Base-by-base conservation (phyloP, 2,329 filamentous ascomycete species). In the Diaporthe sp. region DNA sequence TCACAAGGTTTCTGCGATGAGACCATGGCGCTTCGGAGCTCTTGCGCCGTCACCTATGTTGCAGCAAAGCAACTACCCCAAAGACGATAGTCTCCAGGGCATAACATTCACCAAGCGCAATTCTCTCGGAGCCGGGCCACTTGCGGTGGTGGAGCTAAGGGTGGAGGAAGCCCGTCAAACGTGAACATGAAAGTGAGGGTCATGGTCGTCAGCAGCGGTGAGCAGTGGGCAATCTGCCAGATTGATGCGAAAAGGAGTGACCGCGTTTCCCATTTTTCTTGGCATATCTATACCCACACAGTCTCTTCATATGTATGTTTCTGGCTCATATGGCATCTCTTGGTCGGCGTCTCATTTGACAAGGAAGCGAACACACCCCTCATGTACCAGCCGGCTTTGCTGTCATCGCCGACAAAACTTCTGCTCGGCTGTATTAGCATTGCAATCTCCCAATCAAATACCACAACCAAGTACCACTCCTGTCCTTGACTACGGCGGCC, bases 391-490 rank as follows among this genome's bases (percentile, higher is more conserved):
- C 30, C 42, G 22, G 47, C 32, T 7, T 68, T 53, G 22, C 7
- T 68, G 32, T 37, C 63, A 17, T 68, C 32, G 27, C 63, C 63
- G 63, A 44, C 44, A 66, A 53, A 68, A 53, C 32, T 51, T 68
- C 47, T 51, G n/a, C 63, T 39, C 32, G 32, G 32, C 47, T 53
- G 63, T 68, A 51, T 51, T 66, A 66, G 63, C 63, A 51, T 53
- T 68, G n/a, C 47, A 68, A 68, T 68, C 63, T 68, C 63, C 63
- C 63, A 39, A 53, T 53, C 47, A 27, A 63, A 63, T n/a, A n/a
- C n/a, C n/a, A n/a, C 59, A 32, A 63, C 32, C 39, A 32, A 68
- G 53, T 22, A 53, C 47, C 32, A 39, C 47, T 68, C 32, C 32
- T 17, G 5, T 68, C 47, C 35, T 68, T 37, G 32, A 53, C 19